Evolutionary conservation across 2,329 filamentous ascomycete species (phyloP).

Genomic region (Colletotrichum sp.): DNA sequence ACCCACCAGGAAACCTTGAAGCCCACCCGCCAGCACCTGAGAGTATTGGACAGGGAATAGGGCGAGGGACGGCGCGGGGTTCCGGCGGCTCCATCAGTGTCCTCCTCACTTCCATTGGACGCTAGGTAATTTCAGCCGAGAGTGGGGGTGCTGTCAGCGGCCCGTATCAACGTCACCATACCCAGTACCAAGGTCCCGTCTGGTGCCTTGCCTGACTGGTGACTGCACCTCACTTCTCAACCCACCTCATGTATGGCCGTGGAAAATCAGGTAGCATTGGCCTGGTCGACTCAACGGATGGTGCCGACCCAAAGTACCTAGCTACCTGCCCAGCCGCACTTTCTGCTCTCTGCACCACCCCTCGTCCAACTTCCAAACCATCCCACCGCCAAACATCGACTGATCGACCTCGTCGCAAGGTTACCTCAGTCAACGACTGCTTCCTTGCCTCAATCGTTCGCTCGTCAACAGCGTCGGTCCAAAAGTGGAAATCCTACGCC

Average conservation of each 20-base stretch:
- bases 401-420: not conserved
- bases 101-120: not conserved
- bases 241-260: not conserved
- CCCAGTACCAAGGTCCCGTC: not conserved
- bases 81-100: not conserved
- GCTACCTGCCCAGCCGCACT: not conserved
- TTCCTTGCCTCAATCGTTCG: not conserved
- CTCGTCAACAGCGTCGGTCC: not conserved
- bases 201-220: not conserved
- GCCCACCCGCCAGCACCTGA: not conserved
- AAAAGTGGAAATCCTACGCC: not conserved
- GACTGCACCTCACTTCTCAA: not conserved
- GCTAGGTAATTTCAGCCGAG: not conserved
- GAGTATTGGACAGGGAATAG: not conserved
- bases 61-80: conserved; percentile 4
- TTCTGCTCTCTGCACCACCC: not conserved
- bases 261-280: not conserved
- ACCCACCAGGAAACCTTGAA: not conserved
- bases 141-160: not conserved
- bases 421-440: not conserved
- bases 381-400: conserved; percentile 3
- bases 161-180: not conserved
- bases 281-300: not conserved
- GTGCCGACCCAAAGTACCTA: not conserved
- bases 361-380: not conserved